Conservation (phyloP, 495 filamentous ascomycete genomes). For the Podospora conica region DNA sequence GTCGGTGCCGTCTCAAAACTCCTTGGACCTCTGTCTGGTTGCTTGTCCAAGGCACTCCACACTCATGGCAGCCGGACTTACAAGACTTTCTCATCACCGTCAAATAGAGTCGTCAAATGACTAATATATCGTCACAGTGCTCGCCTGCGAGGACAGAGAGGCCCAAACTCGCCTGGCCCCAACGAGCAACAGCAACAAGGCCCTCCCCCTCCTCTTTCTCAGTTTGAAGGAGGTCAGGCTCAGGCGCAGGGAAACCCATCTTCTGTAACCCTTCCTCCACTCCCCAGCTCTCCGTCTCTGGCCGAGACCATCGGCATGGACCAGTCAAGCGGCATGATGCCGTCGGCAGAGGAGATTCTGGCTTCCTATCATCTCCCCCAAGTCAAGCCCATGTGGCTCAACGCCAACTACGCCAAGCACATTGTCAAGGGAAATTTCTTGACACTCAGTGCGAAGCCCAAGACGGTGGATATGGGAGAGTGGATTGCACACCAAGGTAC, state of each 20-base stretch:
- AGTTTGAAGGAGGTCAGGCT: constrained; percentile 15
- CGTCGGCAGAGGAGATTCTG: constrained; percentile 43
- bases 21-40: neutral
- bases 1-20: neutral
- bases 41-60: neutral
- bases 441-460: constrained; percentile 87
- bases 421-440: constrained; percentile 95
- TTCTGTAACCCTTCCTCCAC: constrained; percentile 27
- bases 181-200: constrained; percentile 14
- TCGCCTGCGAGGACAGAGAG: constrained; percentile 30
- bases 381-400: constrained; percentile 36
- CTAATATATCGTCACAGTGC: constrained; percentile 18
- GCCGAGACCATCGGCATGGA: constrained; percentile 35
- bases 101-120: neutral
- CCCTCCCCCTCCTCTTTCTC: neutral
- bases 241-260: constrained; percentile 13
- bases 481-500: constrained; percentile 94
- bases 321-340: constrained; percentile 23
- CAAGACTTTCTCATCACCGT: neutral
- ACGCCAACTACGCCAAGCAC: constrained; percentile 72
- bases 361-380: constrained; percentile 47
- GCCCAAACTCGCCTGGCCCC: constrained; percentile 24
- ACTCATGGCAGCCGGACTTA: neutral
- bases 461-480: constrained; percentile 84
- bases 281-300: constrained; percentile 28